Base-by-base conservation (phyloP, 345 rosid genomes). In the Acer campestre region DNA sequence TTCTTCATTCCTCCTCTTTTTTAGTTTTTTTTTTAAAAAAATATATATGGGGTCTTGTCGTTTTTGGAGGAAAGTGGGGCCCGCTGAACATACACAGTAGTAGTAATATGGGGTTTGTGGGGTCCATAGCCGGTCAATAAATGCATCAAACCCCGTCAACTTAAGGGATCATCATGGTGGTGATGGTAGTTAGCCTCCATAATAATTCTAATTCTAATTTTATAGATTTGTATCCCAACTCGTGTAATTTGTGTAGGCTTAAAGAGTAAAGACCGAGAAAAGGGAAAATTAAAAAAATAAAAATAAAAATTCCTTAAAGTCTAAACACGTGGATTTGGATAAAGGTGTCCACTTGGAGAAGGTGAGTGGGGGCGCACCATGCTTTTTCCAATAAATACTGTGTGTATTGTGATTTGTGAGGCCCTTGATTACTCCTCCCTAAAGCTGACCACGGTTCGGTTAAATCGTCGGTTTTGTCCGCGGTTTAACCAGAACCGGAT, bases 101-200 rank as follows among this genome's bases (percentile, higher is more conserved):
- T 69, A 64, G 78, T 48, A n/a, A 56, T 38, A 3, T 55, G 23
- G 10, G 31, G 76, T 14, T 53, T 18, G 61, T 2, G 55, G 76
- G 84, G 75, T 35, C 84, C 80, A 51, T 2, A 29, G 23, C 2
- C 68, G 40, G 83, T 81, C 85, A 83, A 81, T 73, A 62, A 77
- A 83, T 77, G 71, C 79, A 81, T 68, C 83, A 71, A n/a, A 46
- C 70, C 69, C 80, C 55, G 80, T 85, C 81, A 72, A 78, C 9
- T 67, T 7, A 42, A 31, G 67, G 56, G 13, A 10, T 46, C 49
- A 46, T 46, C 49, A 46, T 10, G 49, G 49, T 46, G 35, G 59
- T 9, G 31, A 25, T 5, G 79, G 74, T 75, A 55, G 80, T 72
- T 77, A 31, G 38, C 35, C 35, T 31, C 35, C 35, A 31, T 4